Base-by-base conservation (phyloP, 225 moss, liverwort and hornwort genomes). In the Physcomitrellopsis africana region DNA sequence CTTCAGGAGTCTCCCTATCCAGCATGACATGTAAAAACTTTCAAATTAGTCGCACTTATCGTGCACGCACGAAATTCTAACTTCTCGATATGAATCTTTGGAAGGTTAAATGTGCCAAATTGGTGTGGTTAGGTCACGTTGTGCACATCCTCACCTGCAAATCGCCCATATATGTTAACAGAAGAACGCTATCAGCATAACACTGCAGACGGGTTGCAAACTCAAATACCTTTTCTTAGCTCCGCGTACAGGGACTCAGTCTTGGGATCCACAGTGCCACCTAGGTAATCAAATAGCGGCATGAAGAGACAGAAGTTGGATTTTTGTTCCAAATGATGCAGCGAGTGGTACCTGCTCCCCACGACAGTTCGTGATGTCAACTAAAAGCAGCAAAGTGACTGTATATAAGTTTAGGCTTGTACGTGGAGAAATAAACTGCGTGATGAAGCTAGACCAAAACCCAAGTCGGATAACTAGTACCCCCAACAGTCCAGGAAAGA, bases 281-380 rank as follows among this genome's bases (percentile, higher is more conserved):
- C 92, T 68, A 97, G 56, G 81, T 93, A 87, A 68, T 97, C 97
- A 47, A 78, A 94, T 32, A 97, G 48, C 0, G 97, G 97, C 94
- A 97, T 89, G 80, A 97, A 97, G 16, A 97, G 85, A 70, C 94
- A 97, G 70, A 87, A 97, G 65, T 97, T 97, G 44, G 89, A 77
- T 9, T 89, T 80, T 43, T 57, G 74, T 60, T 90, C 86, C 1
- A 87, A 70, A 45, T 97, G 97, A 73, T 97, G 97, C 56, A 94
- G 84, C 3, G 88, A 91, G 60, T 97, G 97, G 81, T 94, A 97
- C 68, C 97, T 97, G 72, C 58, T 59, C 45, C 11, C 71, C 29
- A 24, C 6, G 4, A 72, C 23, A 18, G 24, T 11, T 22, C 42
- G 2, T 59, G 18, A 51, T 11, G 15, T 27, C 20, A 52, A 18